Percentiles rank a stretch among this genome's conserved stretches.
Evolutionary conservation across 768 basidiomycete species (phyloP).

Genomic region (Rhodotorula babjevae): DNA sequence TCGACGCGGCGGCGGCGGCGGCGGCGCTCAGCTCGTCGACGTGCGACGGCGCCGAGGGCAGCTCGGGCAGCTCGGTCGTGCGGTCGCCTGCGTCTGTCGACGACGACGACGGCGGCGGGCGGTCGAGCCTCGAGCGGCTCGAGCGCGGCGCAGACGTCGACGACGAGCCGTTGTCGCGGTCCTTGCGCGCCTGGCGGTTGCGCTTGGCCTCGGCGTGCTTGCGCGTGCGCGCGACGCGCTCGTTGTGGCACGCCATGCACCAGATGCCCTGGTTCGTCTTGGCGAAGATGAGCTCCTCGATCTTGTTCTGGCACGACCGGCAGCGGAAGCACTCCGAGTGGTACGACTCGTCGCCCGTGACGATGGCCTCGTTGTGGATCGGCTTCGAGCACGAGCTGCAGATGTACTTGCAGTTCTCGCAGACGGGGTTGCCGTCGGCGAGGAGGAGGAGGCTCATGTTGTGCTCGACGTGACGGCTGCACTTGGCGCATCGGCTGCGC

Average conservation of each 20-base stretch:
- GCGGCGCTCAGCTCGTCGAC: not conserved
- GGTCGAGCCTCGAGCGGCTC: not conserved
- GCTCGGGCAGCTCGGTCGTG: not conserved
- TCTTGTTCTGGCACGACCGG: conserved; percentile 85
- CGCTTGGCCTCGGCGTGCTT: conserved; percentile 80
- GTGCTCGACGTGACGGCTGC: conserved; percentile 79
- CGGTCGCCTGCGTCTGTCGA: not conserved
- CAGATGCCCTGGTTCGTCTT: conserved; percentile 98
- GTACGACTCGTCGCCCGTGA: conserved; percentile 96
- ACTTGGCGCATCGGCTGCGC: conserved; percentile 78
- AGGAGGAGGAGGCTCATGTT: conserved; percentile 95
- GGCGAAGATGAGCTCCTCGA: conserved; percentile 96
- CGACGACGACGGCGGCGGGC: no score
- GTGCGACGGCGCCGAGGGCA: not conserved
- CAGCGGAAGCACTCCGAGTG: conserved; percentile 99
- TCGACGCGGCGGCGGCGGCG: no score
- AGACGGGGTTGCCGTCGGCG: conserved; percentile 96
- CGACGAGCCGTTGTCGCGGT: not conserved
- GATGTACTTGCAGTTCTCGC: conserved; percentile 84
- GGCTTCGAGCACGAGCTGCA: conserved; percentile 91
- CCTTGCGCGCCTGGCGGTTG: conserved; percentile 44
- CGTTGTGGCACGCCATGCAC: conserved; percentile 91
- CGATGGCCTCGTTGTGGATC: conserved; percentile 97
- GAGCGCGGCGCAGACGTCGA: no score
- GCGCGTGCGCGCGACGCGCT: conserved; percentile 87